phyloP scores from a whole-genome alignment of 108 stramenopile genomes.

The Asterionellopsis glacialis region DNA sequence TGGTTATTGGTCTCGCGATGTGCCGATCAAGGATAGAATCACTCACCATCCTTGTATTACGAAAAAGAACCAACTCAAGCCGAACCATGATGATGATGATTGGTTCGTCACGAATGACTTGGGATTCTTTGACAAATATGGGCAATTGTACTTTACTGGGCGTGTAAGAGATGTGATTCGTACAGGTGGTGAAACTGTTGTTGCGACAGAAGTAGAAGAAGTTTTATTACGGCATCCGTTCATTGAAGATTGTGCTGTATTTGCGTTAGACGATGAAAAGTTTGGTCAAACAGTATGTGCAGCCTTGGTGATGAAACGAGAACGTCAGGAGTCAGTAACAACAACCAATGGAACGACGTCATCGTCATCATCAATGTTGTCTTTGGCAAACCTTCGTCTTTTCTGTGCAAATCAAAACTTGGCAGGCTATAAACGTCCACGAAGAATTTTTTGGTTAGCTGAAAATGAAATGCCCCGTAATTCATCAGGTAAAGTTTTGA shows the following conservation, averaged over 20 bases:
- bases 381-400: constrained; percentile 15
- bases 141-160: constrained; percentile 71
- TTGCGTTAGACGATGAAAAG: constrained; percentile 59
- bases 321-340: not conserved
- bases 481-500: constrained; percentile 73
- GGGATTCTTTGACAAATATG: constrained; percentile 51
- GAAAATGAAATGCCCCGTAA: constrained; percentile 52
- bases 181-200: constrained; percentile 87
- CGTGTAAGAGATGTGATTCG: constrained; percentile 78
- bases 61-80: constrained; percentile 12
- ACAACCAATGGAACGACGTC: not conserved
- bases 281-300: constrained; percentile 76
- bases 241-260: constrained; percentile 67
- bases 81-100: constrained; percentile 7
- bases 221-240: constrained; percentile 42
- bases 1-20: constrained; percentile 84
- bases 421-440: constrained; percentile 72
- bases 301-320: constrained; percentile 40
- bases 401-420: constrained; percentile 52
- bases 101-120: constrained; percentile 78
- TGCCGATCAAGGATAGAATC: not conserved
- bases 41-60: constrained; percentile 12
- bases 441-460: constrained; percentile 34
- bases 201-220: constrained; percentile 84
- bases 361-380: not conserved